Conservation (phyloP, 2,329 filamentous ascomycete species). For the Diaporthe sp. region DNA sequence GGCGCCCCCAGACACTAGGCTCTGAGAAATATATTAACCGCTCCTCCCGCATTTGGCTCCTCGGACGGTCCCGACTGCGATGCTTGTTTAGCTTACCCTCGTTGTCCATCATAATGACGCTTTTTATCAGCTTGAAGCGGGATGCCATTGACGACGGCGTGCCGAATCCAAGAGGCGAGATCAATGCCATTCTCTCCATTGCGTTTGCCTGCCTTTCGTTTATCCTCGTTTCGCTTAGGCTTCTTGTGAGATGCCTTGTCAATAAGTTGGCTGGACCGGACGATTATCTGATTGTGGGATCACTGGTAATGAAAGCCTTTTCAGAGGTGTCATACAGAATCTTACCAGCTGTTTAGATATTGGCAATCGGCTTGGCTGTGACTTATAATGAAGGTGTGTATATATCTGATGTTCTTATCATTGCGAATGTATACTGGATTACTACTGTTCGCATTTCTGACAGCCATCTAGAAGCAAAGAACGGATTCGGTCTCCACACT, state of each 20-base stretch:
- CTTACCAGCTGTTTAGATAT: not conserved
- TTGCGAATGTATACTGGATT: not conserved
- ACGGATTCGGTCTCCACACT: constrained; percentile 23
- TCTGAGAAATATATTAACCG: constrained; percentile 18
- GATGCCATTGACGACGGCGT: constrained; percentile 45
- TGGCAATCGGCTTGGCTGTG: constrained; percentile 17
- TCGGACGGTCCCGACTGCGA: not conserved
- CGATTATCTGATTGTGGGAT: constrained; percentile 40
- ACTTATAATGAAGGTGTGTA: constrained; percentile 19
- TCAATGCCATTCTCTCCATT: constrained; percentile 38
- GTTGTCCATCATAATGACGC: constrained; percentile 6
- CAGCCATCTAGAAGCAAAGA: constrained; percentile 2
- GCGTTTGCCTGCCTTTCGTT: constrained; percentile 40
- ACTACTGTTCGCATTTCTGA: not conserved
- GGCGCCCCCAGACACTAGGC: not conserved
- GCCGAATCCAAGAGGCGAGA: constrained; percentile 40
- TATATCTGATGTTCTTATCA: not conserved
- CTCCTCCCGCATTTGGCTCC: constrained; percentile 9
- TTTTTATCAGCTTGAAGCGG: constrained; percentile 44
- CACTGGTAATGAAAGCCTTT: constrained; percentile 31
- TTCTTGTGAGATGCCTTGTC: constrained; percentile 37
- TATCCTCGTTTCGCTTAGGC: constrained; percentile 37
- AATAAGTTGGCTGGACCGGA: constrained; percentile 35
- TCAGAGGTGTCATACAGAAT: not conserved
- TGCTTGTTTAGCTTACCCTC: not conserved